phyloP scores from a whole-genome alignment of 345 rosid species.

The Corchorus olitorius region DNA sequence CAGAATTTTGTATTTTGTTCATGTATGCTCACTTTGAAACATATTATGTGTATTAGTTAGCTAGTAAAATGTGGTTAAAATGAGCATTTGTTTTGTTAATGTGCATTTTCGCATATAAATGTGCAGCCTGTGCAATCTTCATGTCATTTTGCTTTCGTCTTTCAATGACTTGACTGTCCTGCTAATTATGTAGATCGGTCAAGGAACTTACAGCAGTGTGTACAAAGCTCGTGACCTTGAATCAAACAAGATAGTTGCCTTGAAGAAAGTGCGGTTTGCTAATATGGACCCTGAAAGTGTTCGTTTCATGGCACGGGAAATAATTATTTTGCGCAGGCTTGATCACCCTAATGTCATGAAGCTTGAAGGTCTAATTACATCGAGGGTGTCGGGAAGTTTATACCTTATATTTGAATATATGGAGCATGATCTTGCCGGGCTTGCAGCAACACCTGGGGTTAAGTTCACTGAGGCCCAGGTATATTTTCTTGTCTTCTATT shows the following conservation, averaged over 20 bases:
- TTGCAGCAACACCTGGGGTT: constrained; percentile 51
- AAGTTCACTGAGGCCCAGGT: constrained; percentile 71
- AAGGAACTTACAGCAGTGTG: constrained; percentile 81
- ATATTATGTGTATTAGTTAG: not conserved
- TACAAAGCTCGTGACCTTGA: constrained; percentile 71
- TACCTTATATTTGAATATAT: constrained; percentile 71
- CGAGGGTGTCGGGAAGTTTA: constrained; percentile 61
- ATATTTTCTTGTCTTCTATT: not conserved
- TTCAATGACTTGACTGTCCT: not conserved
- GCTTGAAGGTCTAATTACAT: constrained; percentile 74
- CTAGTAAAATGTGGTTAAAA: not conserved
- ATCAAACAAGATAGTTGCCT: constrained; percentile 61
- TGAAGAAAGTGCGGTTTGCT: constrained; percentile 77
- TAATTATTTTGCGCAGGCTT: constrained; percentile 59
- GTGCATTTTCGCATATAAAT: not conserved
- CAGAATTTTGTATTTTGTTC: not conserved
- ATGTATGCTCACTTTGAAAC: not conserved
- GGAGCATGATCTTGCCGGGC: constrained; percentile 78
- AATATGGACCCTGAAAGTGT: constrained; percentile 77
- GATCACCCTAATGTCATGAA: constrained; percentile 78
- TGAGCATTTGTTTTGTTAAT: not conserved
- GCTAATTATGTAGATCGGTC: constrained; percentile 56
- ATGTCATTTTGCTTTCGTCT: not conserved
- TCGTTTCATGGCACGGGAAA: constrained; percentile 77
- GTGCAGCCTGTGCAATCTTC: not conserved